These are phyloP conservation scores for Metschnikowia colocasiae DNA, from an alignment of 805 yeast species.

Conservation along the genomic window DNA sequence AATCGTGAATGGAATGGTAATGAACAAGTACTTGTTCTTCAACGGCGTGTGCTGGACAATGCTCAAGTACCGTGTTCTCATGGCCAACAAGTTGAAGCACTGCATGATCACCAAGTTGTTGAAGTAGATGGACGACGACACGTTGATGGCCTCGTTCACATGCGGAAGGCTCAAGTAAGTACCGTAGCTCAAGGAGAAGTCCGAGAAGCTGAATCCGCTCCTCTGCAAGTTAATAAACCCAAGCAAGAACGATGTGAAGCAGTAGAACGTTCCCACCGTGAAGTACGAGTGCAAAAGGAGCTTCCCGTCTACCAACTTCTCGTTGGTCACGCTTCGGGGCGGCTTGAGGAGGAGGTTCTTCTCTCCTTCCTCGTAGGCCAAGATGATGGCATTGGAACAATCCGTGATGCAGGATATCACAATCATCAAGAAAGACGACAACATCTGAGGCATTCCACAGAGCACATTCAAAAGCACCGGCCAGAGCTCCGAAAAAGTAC, in stretches of 20 bases:
- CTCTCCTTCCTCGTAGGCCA: constrained; percentile 45
- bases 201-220: constrained; percentile 32
- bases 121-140: constrained; percentile 45
- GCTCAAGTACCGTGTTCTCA: constrained; percentile 41
- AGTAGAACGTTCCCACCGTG: constrained; percentile 38
- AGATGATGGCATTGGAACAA: constrained; percentile 41
- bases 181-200: constrained; percentile 36
- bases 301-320: constrained; percentile 37
- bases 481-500: constrained; percentile 50
- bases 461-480: constrained; percentile 44
- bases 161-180: constrained; percentile 21
- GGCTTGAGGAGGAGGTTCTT: constrained; percentile 37
- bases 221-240: constrained; percentile 36
- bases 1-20: constrained; percentile 34
- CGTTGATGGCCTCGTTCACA: constrained; percentile 22
- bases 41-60: constrained; percentile 41
- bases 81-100: constrained; percentile 41
- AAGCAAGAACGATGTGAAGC: constrained; percentile 40
- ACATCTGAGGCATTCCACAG: constrained; percentile 48
- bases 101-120: constrained; percentile 46
- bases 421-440: constrained; percentile 49
- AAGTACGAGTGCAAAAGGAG: constrained; percentile 43
- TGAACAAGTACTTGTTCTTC: constrained; percentile 29
- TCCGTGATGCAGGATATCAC: constrained; percentile 49
- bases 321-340: constrained; percentile 43